Conservation (phyloP, 2,329 filamentous ascomycete species). For the Fusarium penzigii region DNA sequence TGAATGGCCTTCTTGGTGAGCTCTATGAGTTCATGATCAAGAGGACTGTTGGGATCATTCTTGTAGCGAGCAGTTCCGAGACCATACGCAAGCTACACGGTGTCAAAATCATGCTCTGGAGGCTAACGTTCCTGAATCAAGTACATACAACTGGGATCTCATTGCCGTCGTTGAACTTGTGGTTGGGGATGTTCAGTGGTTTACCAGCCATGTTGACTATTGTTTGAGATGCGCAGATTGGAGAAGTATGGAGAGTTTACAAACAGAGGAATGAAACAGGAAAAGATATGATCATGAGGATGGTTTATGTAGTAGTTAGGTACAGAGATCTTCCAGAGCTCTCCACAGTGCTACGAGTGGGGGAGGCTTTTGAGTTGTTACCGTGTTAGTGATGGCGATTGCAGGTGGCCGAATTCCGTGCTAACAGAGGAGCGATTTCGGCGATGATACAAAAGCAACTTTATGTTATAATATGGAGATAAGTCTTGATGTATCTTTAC, state of each 20-base stretch:
- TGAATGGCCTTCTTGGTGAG: constrained; percentile 63
- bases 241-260: neutral
- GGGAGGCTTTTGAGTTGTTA: too few relatives aligned
- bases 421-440: neutral
- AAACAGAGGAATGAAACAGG: neutral
- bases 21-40: constrained; percentile 56
- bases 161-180: constrained; percentile 74
- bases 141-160: constrained; percentile 66
- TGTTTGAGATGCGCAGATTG: neutral
- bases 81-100: constrained; percentile 64
- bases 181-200: constrained; percentile 46
- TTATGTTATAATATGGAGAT: too few relatives aligned
- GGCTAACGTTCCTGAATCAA: neutral
- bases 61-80: constrained; percentile 69
- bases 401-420: neutral
- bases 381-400: neutral
- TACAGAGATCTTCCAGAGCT: too few relatives aligned
- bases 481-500: too few relatives aligned
- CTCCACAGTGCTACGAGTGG: too few relatives aligned
- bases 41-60: constrained; percentile 45
- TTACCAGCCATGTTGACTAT: constrained; percentile 6
- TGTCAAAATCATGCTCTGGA: constrained; percentile 2
- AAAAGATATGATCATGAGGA: too few relatives aligned
- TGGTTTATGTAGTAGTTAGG: too few relatives aligned
- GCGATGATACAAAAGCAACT: neutral